Base-by-base conservation (phyloP, 139 green algal genomes). In the Volvox africanus region DNA sequence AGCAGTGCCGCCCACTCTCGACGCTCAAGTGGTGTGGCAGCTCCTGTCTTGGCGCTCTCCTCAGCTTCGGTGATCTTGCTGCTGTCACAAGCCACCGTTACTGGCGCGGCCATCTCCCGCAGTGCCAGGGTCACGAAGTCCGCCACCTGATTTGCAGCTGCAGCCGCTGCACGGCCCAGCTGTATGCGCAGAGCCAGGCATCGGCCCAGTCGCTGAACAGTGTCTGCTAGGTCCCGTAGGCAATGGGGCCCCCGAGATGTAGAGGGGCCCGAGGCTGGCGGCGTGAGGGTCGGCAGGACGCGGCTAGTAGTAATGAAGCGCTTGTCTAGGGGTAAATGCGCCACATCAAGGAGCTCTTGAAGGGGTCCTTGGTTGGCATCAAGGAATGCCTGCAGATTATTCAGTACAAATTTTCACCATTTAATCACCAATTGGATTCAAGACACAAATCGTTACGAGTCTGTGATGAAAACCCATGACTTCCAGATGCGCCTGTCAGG, bases 131-230 rank as follows among this genome's bases (percentile, higher is more conserved):
- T 50, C 2, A 81, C 30, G 30, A 90, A 90, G 30, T 83, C 86
- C 24, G 73, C 73, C 22, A 50, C 28, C 13, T 75, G 71, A 13
- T 75, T 44, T 6, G 86, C 86, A 12, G 86, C 86, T 1, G 12
- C 28, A 21, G 19, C 86, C 1, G 86, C 86, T 1, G 86, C 86
- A 11, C 86, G 86, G 30, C 86, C 86, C 30, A 90, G 86, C 71
- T 90, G 86, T 44, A 83, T 30, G 12, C 86, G 50, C 13, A 90
- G 86, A 12, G n/a, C 30, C 71, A 90, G 30, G 73, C 86, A 90
- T 73, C 86, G 86, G 0, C 86, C 73, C 9, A 90, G 86, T 1
- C 73, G 44, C 55, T 61, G 73, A 50, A 90, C 50, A 1, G 30
- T 55, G 18, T 90, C 86, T 2, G 55, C 32, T 24, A 90, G 71